Base-by-base conservation (phyloP, 257 asterid genomes). In the Solanum medicagineum region DNA sequence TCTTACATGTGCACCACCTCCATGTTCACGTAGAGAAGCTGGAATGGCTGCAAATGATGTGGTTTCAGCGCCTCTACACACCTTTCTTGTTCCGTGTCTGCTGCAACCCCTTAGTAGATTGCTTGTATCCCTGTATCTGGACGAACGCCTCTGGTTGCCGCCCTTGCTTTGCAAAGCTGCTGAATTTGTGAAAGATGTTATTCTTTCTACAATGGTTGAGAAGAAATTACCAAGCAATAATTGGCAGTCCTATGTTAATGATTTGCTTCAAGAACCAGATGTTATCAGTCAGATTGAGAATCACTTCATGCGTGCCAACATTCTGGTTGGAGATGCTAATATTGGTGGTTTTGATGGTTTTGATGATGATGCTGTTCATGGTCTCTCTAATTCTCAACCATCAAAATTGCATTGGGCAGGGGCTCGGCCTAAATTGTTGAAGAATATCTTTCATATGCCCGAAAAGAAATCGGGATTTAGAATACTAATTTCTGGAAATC, bases 11-110 rank as follows among this genome's bases (percentile, higher is more conserved):
- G 94, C 97, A 82, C 95, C 98, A 9, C 97, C 96, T 87, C 99
- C 99, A 55, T 97, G 99, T 85, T 97, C 99, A 83, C 93, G 92
- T 45, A 93, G 99, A 90, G 99, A 97, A 87, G 94, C 94, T 89
- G 99, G 98, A 70, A 80, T 90, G 89, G 94, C 95, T 87, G 89
- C 93, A 75, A 95, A 94, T 87, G 97, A 92, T 44, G 93, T 97
- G 87, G 89, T 91, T 71, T 86, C 96, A 84, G 88, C 96, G 69
- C 98, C 97, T 87, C 96, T 97, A 88, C 87, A 91, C 81, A 65
- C 87, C 77, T 94, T 92, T 93, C 96, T 95, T 79, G 89, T 91
- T 85, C 94, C 98, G 59, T 93, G 95, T 89, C 93, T 97, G 86
- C 87, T 94, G 87, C 92, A 85, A 85, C 94, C 98, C 44, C 93